Conservation (phyloP, 2,329 filamentous ascomycete species). For the Alternaria sp. region DNA sequence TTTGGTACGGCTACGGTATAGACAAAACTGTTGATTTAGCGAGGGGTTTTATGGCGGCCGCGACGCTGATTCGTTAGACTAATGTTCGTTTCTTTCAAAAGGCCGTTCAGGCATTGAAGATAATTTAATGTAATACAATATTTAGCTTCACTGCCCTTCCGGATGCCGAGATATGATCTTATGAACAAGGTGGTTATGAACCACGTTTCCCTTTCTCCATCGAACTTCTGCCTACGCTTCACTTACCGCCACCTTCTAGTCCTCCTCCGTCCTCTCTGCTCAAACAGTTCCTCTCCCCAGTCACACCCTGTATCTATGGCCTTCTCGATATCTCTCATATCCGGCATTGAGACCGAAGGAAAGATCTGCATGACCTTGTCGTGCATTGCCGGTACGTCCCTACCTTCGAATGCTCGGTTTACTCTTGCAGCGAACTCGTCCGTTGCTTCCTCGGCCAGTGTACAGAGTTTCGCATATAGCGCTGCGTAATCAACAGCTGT, state of each 20-base stretch:
- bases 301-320: background rate
- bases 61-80: background rate
- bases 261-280: background rate
- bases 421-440: slow-evolving; percentile 1
- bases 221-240: background rate
- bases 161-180: background rate
- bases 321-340: background rate
- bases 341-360: slow-evolving; percentile 7
- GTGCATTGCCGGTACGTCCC: slow-evolving; percentile 11
- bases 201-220: background rate
- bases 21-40: background rate
- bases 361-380: background rate
- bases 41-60: background rate
- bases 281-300: slow-evolving; percentile 6
- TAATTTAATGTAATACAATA: background rate
- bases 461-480: background rate
- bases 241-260: background rate
- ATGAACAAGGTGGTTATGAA: background rate
- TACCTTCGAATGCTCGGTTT: slow-evolving; percentile 20
- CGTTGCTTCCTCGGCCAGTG: slow-evolving; percentile 1
- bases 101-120: background rate
- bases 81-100: background rate
- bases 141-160: background rate
- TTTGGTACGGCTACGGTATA: background rate
- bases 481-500: background rate